Conservation (phyloP, 257 asterid genomes). For the Misopates orontium region DNA sequence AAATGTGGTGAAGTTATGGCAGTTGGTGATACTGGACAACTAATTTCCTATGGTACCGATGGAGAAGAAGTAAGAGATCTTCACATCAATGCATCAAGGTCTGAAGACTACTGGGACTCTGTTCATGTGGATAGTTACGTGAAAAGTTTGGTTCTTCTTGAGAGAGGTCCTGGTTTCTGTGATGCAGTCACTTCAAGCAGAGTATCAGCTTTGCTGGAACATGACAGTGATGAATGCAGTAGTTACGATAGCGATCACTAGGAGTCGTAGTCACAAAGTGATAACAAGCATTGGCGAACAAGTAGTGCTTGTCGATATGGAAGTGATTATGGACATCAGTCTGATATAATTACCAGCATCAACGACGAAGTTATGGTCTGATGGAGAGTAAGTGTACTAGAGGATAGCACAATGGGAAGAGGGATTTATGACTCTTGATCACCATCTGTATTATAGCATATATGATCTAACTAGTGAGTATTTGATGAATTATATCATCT, state of each 20-base stretch:
- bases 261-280: background rate
- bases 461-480: too few species aligned
- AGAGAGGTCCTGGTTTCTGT: constrained; percentile 22
- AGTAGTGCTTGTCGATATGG: too few species aligned
- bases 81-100: constrained; percentile 27
- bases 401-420: background rate
- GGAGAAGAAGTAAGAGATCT: constrained; percentile 30
- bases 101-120: constrained; percentile 26
- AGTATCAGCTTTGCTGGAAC: constrained; percentile 23
- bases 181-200: constrained; percentile 21
- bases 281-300: background rate
- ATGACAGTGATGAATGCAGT: background rate
- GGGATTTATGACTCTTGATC: too few species aligned
- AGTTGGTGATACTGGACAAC: constrained; percentile 30
- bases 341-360: constrained; percentile 1
- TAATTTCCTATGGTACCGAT: constrained; percentile 27
- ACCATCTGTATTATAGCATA: too few species aligned
- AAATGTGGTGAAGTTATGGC: constrained; percentile 28
- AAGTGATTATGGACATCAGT: too few species aligned
- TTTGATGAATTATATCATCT: background rate
- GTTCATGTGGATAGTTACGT: constrained; percentile 31
- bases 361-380: constrained; percentile 7
- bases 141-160: constrained; percentile 41
- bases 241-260: background rate
- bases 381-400: background rate